Base-by-base conservation (phyloP, 306 rosid genomes). In the Astragalus membranaceus region DNA sequence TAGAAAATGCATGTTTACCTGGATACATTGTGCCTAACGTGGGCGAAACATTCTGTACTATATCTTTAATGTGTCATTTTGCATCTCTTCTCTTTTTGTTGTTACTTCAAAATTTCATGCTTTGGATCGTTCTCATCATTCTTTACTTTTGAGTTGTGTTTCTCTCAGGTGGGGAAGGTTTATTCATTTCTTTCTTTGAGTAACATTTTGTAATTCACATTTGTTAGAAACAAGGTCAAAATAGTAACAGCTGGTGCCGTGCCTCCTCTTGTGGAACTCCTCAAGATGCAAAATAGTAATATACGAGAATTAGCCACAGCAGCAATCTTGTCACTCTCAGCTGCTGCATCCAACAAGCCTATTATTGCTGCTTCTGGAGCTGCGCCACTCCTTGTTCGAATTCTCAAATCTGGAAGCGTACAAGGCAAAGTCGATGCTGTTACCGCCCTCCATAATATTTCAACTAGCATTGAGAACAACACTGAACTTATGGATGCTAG, bases 351-450 rank as follows among this genome's bases (percentile, higher is more conserved):
- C 48, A 92, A 92, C 89, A 87, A 89, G 81, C 85, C 91, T 6
- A 77, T 79, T 15, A 92, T 92, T 74, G 87, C 78, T 55, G 82
- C 89, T 37, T 86, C 97, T 41, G 97, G 97, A 68, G 94, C 92
- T 16, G 86, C 88, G 57, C 93, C 97, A 62, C 90, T 89, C 42
- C 88, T 92, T 73, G 87, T 92, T 64, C 92, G 81, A 85, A 89
- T 85, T 81, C 97, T 89, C 54, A 85, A 85, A 76, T 85, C 88
- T 39, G 97, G 96, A 71, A 85, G 88, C 53, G 85, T 89, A 58
- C 97, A 92, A 84, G 92, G 92, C 63, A 92, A 76, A 82, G 97
- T 89, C 36, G 97, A 92, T 71, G 86, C 96, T 3, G 94, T 92
- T 16, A 92, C 96, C 13, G 93, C 90, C 55, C 79, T 92, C 41